These are phyloP conservation scores for Fagus sylvatica DNA, from an alignment of 306 rosid species.

Conservation along the genomic window DNA sequence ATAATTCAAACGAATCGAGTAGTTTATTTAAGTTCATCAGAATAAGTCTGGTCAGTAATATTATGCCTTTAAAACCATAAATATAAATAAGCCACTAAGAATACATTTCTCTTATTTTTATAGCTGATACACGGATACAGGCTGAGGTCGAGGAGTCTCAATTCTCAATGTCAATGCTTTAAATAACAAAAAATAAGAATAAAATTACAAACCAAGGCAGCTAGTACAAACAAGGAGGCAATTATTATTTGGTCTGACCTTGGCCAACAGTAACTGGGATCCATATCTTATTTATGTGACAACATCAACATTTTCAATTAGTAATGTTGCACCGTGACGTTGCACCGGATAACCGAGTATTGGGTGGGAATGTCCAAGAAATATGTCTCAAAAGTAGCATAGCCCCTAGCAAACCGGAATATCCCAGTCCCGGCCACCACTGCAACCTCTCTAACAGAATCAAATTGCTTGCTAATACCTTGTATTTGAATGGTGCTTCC, in stretches of 20 bases:
- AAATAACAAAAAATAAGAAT: too few relatives aligned
- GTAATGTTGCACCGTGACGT: conserved; percentile 4
- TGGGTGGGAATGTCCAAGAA: neutral
- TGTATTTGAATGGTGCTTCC: conserved; percentile 19
- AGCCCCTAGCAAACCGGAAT: conserved; percentile 18
- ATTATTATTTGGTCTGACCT: too few relatives aligned
- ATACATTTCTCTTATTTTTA: too few relatives aligned
- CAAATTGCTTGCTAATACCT: conserved; percentile 12
- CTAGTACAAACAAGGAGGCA: neutral
- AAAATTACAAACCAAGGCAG: too few relatives aligned
- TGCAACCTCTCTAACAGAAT: neutral
- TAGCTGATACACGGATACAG: too few relatives aligned
- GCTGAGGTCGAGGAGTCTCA: too few relatives aligned
- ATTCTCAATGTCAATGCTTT: too few relatives aligned
- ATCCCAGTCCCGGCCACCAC: conserved; percentile 7
- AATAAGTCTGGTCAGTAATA: too few relatives aligned
- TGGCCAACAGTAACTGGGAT: neutral
- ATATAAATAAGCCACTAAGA: too few relatives aligned
- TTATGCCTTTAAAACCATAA: too few relatives aligned
- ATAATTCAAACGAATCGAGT: too few relatives aligned
- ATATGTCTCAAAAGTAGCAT: neutral
- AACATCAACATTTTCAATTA: neutral
- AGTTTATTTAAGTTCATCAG: too few relatives aligned
- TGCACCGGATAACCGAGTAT: neutral
- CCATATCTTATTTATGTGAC: neutral